phyloP scores from a whole-genome alignment of 805 yeast species.

The Schwanniomyces polymorphus region DNA sequence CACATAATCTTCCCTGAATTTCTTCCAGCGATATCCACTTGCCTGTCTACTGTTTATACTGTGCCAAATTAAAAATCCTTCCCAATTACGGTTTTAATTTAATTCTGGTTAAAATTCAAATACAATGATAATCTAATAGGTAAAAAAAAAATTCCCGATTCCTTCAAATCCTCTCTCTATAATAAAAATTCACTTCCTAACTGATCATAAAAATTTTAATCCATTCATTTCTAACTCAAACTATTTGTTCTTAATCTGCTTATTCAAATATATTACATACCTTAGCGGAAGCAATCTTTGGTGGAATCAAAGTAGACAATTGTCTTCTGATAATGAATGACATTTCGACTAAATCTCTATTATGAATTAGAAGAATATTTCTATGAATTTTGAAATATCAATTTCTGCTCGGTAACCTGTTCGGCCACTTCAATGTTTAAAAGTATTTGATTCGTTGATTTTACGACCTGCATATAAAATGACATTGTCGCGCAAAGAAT shows the following conservation, averaged over 20 bases:
- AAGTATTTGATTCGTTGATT: constrained; percentile 7
- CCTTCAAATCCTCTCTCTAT: too few relatives aligned
- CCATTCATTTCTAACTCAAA: background rate
- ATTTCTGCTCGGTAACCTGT: background rate
- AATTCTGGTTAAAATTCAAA: too few relatives aligned
- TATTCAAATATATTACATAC: constrained; percentile 45
- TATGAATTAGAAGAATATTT: background rate
- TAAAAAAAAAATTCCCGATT: too few relatives aligned
- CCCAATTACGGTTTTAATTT: too few relatives aligned
- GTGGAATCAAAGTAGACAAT: constrained; percentile 95
- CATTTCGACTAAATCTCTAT: constrained; percentile 39
- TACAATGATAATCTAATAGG: too few relatives aligned
- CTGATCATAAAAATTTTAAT: too few relatives aligned
- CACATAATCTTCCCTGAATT: too few relatives aligned
- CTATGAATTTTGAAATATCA: constrained; percentile 1
- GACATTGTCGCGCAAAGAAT: background rate
- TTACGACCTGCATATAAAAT: background rate
- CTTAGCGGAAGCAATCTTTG: constrained; percentile 95
- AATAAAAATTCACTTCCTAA: too few relatives aligned
- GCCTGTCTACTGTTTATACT: too few relatives aligned
- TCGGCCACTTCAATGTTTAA: constrained; percentile 6
- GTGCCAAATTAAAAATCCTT: too few relatives aligned
- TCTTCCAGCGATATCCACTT: too few relatives aligned
- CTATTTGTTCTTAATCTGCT: background rate
- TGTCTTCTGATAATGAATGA: constrained; percentile 89